phyloP scores from a whole-genome alignment of 139 green algal species.

The Auxenochlorella pyrenoidosa region DNA sequence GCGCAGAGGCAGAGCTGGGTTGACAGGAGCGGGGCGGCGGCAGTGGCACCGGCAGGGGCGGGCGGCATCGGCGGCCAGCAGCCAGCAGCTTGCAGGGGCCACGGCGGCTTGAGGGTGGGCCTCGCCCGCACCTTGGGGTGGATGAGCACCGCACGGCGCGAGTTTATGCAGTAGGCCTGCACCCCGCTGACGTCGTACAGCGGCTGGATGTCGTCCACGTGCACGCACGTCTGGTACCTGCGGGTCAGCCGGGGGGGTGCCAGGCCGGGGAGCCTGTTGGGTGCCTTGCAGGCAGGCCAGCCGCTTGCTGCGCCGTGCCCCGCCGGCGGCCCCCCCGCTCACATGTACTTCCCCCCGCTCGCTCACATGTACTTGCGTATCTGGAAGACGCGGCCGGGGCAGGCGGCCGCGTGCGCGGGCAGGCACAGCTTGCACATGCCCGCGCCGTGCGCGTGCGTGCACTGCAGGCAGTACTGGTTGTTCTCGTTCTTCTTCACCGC shows the following conservation, averaged over 20 bases:
- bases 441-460: background rate
- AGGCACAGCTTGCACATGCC: constrained; percentile 51
- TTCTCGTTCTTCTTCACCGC: constrained; percentile 30
- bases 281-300: too few relatives aligned
- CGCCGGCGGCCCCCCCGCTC: too few relatives aligned
- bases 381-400: constrained; percentile 36
- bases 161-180: constrained; percentile 58
- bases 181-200: constrained; percentile 41
- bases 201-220: constrained; percentile 46
- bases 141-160: constrained; percentile 41
- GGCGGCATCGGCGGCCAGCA: too few relatives aligned
- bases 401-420: constrained; percentile 17
- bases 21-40: background rate
- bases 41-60: too few relatives aligned
- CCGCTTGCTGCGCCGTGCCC: too few relatives aligned
- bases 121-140: constrained; percentile 13
- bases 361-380: constrained; percentile 56
- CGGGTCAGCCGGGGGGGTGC: background rate
- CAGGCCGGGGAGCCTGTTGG: too few relatives aligned
- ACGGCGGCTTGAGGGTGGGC: too few relatives aligned
- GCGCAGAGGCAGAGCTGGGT: background rate
- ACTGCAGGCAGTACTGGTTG: constrained; percentile 48
- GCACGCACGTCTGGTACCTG: constrained; percentile 48
- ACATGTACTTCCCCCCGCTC: background rate
- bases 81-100: too few relatives aligned